Evolutionary conservation across 306 rosid species (phyloP).

Genomic region (Styphnolobium japonicum): DNA sequence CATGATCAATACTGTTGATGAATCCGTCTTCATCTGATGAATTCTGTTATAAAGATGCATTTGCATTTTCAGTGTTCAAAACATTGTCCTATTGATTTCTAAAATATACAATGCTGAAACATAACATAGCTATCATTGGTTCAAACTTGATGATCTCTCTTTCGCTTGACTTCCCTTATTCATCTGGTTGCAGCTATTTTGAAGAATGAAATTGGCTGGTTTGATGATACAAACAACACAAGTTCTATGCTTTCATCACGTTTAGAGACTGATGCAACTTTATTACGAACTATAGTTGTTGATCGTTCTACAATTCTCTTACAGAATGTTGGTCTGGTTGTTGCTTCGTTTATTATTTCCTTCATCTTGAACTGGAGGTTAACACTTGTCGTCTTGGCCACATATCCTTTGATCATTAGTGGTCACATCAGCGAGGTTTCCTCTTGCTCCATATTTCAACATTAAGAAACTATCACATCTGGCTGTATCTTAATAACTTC

Average conservation of each 20-base stretch:
- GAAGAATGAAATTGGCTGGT: conserved; percentile 92
- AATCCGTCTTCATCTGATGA: not conserved
- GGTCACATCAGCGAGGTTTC: conserved; percentile 92
- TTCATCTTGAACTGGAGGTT: conserved; percentile 89
- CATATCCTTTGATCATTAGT: conserved; percentile 86
- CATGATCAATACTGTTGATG: not conserved
- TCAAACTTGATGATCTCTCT: not conserved
- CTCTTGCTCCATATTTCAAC: conserved; percentile 4
- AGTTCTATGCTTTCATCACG: conserved; percentile 87
- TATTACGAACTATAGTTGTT: conserved; percentile 69
- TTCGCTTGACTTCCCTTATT: not conserved
- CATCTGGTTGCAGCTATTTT: conserved; percentile 57
- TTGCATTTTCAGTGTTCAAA: not conserved
- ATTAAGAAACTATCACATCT: not conserved
- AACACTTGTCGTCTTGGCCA: conserved; percentile 77
- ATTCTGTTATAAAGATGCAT: not conserved
- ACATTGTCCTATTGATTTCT: not conserved
- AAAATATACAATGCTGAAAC: not conserved
- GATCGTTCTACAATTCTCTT: conserved; percentile 79
- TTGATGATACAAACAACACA: conserved; percentile 74
- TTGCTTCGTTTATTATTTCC: conserved; percentile 65
- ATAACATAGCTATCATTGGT: not conserved
- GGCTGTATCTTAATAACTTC: not conserved
- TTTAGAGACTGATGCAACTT: conserved; percentile 79
- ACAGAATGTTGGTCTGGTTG: conserved; percentile 76